Evolutionary conservation across 129 eudicot genomes (phyloP), one percentile per base, ranked within the genome.

Genomic region (Arctium lappa): DNA sequence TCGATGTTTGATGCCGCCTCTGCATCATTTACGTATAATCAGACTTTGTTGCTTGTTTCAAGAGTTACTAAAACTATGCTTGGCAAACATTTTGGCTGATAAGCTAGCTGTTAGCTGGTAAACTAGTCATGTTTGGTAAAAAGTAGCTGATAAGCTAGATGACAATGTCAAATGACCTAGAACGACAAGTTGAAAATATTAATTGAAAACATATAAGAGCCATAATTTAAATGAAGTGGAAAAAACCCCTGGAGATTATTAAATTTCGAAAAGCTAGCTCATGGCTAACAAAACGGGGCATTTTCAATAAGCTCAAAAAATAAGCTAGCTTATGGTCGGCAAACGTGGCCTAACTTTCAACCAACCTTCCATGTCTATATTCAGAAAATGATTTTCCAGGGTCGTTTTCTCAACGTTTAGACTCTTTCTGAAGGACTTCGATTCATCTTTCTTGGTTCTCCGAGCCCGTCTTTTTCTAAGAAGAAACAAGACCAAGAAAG

Each of bases 301-400:
- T 56, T 3, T 56, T 16, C 62, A 4, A 3, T 15, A 56, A 56
- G 65, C 8, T 56, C 18, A 56, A 56, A 53, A 56, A 56, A 56
- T 56, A 56, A 15, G 7, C 27, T 15, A 16, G 65, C 65, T 13
- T 12, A 50, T 68, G 0, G 34, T 27, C 27, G 72, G 34, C 34
- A 18, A 18, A 27, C 3, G 7, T 69, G 37, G 73, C 16, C 18
- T 3, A 69, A 74, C 68, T 8, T 74, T 81, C 72, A 63, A 74
- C 83, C 78, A 46, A 86, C 86, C 89, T 86, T 86, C 89, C 80
- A 86, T 82, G 77, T 82, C 86, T 38, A 78, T 75, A 30, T 74
- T 82, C 22, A 86, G 80, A 73, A 82, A 82, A 22, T 86, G 89
- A 48, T 82, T 79, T 79, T 78, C 77, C 9, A 82, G 81, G 75